Base-by-base conservation (phyloP, 2,329 filamentous ascomycete genomes). In the Phaeosphaeriaceae sp. region DNA sequence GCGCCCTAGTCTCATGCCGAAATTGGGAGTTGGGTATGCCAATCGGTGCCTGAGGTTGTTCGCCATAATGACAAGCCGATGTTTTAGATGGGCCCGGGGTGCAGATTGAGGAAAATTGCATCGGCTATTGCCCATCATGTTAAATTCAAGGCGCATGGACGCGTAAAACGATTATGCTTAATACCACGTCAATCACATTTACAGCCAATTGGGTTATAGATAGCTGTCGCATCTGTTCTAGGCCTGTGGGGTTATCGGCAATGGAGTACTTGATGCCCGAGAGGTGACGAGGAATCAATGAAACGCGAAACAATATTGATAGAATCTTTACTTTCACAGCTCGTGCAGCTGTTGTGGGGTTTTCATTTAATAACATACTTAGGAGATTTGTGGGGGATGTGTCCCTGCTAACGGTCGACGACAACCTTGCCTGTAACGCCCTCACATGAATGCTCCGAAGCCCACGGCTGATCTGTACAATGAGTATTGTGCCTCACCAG, bases 401-500 rank as follows among this genome's bases (percentile, higher is more conserved):
- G 23, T 8, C 23, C 23, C 23, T 26, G 23, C 23, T 9, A 9
- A 7, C 23, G 11, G 23, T 9, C 23, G 23, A 26, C 4, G 23
- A 26, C 11, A 7, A 26, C 23, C 23, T 26, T 9, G 23, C 23
- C 23, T 9, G 2, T 11, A 2, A 26, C 11, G 7, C 23, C 23
- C 11, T 26, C 23, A 26, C 23, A 11, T 11, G 7, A 9, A 26
- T 8, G 23, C 23, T 26, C 23, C 5, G 6, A 26, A 26, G 23
- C 23, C 7, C 23, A 26, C 23, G 6, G 23, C 11, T 26, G 20
- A n/a, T n/a, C n/a, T n/a, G 16, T n/a, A 17, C 6, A 6, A 40
- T 28, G n/a, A 29, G 15, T 35, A 17, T n/a, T n/a, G 16, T 15
- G 33, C 17, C 42, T 63, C 52, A 74, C 71, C 71, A 74, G 46